Evolutionary conservation across 495 filamentous ascomycete species (phyloP).

Genomic region (Pseudevernia furfuracea): DNA sequence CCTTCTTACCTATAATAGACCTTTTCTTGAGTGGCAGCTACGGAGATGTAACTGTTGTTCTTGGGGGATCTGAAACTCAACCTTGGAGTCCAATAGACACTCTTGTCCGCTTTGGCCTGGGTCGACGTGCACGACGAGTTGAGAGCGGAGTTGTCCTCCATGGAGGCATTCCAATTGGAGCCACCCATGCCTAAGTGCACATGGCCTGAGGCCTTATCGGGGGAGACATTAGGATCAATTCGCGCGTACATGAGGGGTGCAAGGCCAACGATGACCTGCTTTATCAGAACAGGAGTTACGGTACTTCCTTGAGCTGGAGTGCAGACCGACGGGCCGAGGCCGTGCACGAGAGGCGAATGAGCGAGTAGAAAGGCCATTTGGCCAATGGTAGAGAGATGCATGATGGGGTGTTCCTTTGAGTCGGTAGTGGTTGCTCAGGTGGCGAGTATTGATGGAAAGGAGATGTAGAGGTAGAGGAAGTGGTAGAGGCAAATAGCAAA

Average conservation of each 20-base stretch:
- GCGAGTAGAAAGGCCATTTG: neutral
- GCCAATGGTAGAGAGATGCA: conserved; percentile 3
- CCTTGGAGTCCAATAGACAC: conserved; percentile 70
- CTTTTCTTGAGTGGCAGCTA: conserved; percentile 56
- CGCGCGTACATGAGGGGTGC: conserved; percentile 46
- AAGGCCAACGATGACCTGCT: conserved; percentile 2
- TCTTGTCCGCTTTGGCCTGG: conserved; percentile 56
- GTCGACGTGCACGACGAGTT: conserved; percentile 61
- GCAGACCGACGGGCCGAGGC: neutral
- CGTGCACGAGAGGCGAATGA: neutral
- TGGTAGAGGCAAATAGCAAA: conserved; percentile 2
- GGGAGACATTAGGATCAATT: conserved; percentile 63
- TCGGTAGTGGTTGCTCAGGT: neutral
- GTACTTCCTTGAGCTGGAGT: neutral
- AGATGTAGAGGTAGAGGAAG: neutral
- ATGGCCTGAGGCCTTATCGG: conserved; percentile 53
- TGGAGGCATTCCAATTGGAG: conserved; percentile 59
- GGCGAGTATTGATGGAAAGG: neutral
- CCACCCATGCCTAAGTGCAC: conserved; percentile 71
- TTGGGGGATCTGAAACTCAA: conserved; percentile 65
- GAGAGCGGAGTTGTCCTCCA: conserved; percentile 50
- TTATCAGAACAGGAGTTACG: neutral
- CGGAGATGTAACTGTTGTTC: conserved; percentile 59
- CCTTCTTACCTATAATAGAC: conserved; percentile 65
- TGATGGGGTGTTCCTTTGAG: neutral